phyloP scores from a whole-genome alignment of 805 yeast species.

The Clavispora fructus region DNA sequence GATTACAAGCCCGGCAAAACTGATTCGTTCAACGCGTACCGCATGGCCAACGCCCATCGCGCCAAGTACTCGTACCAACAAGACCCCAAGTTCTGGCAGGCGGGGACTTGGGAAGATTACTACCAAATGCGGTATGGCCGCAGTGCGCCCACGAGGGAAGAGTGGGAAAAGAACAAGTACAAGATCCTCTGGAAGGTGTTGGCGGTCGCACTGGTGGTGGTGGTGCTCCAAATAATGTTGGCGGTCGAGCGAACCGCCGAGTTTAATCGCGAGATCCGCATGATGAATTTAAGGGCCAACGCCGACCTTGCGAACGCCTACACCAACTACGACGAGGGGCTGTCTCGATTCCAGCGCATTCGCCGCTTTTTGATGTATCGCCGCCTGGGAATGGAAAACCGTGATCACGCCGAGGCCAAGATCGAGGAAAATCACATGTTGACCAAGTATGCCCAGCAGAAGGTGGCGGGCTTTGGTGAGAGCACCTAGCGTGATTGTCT shows the following conservation, averaged over 20 bases:
- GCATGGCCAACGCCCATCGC: conserved; percentile 37
- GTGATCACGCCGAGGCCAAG: conserved; percentile 13
- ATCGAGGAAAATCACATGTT: conserved; percentile 26
- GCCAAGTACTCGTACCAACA: conserved; percentile 23
- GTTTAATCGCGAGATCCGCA: conserved; percentile 16
- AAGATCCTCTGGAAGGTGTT: conserved; percentile 37
- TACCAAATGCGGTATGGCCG: conserved; percentile 38
- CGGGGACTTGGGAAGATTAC: conserved; percentile 63
- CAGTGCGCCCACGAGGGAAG: conserved; percentile 36
- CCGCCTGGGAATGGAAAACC: conserved; percentile 20
- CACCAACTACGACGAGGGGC: conserved; percentile 24
- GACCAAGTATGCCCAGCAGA: conserved; percentile 27
- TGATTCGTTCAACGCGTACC: conserved; percentile 26
- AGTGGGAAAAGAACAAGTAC: conserved; percentile 39
- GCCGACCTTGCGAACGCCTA: conserved; percentile 24
- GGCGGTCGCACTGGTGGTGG: conserved; percentile 31
- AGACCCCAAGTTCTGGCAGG: conserved; percentile 50
- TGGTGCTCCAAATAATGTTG: conserved; percentile 37
- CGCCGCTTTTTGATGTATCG: conserved; percentile 30
- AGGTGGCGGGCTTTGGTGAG: conserved; percentile 4
- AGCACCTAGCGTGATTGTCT: neutral
- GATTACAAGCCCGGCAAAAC: conserved; percentile 19
- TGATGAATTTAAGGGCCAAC: conserved; percentile 24
- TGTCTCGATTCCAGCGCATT: conserved; percentile 25
- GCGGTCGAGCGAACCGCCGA: conserved; percentile 35